Evolutionary conservation across 2,329 filamentous ascomycete species (phyloP).

Genomic region (Pyricularia grisea): DNA sequence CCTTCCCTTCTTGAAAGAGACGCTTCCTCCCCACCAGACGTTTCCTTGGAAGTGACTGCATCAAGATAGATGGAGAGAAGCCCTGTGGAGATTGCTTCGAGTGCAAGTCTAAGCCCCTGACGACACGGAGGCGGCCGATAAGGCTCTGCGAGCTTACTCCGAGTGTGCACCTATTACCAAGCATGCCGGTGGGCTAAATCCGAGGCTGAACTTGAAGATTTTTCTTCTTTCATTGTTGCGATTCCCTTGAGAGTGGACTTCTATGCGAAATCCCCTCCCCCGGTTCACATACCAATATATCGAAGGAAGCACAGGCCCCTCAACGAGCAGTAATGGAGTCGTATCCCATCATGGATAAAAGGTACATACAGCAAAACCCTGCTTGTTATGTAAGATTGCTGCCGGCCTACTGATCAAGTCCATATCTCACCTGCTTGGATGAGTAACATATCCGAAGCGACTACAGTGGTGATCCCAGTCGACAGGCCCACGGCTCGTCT

Average conservation of each 20-base stretch:
- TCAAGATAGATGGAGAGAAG: background rate
- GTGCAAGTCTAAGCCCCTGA: no score
- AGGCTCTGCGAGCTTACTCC: background rate
- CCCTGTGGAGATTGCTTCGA: no score
- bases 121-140: background rate
- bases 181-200: background rate
- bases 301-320: background rate
- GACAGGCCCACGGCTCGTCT: background rate
- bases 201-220: background rate
- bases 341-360: background rate
- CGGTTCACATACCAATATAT: background rate
- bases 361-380: background rate
- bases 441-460: background rate
- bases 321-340: background rate
- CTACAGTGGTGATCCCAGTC: background rate
- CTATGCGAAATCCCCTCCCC: background rate
- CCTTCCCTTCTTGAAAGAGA: background rate
- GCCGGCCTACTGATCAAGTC: background rate
- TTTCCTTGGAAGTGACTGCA: background rate
- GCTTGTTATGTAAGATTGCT: background rate
- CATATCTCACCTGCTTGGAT: background rate
- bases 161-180: background rate
- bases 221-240: background rate
- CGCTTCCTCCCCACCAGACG: background rate
- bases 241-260: background rate